Evolutionary conservation across 495 filamentous ascomycete species (phyloP).

Genomic region (Penicillium longicatenatum): DNA sequence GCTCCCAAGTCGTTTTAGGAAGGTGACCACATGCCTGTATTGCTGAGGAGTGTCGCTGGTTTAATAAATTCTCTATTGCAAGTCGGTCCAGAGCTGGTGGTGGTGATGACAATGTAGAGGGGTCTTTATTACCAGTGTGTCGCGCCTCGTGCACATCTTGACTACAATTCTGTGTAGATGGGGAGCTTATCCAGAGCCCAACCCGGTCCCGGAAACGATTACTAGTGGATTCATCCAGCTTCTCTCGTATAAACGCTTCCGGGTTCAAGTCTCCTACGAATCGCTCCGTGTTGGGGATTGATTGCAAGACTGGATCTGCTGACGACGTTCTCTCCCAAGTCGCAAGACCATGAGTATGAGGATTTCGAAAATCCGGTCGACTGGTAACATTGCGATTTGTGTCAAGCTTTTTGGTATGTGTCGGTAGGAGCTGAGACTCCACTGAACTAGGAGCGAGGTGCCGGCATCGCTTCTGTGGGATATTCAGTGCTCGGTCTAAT

Average conservation of each 20-base stretch:
- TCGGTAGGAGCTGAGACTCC: constrained; percentile 6
- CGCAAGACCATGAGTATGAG: background rate
- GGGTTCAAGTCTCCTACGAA: constrained; percentile 54
- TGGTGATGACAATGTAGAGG: constrained; percentile 10
- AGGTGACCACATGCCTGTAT: constrained; percentile 33
- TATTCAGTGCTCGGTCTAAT: background rate
- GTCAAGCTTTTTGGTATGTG: background rate
- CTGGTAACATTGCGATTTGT: background rate
- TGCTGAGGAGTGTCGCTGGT: constrained; percentile 32
- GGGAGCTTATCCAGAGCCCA: constrained; percentile 49
- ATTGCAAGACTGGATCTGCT: constrained; percentile 10
- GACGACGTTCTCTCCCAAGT: constrained; percentile 9
- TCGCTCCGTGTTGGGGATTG: constrained; percentile 31
- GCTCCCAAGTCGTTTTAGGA: constrained; percentile 27
- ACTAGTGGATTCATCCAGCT: constrained; percentile 30
- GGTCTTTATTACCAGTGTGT: constrained; percentile 2
- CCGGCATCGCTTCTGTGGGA: constrained; percentile 40
- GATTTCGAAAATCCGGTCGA: background rate
- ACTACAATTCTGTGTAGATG: constrained; percentile 15
- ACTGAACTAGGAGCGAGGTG: constrained; percentile 26
- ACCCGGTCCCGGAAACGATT: constrained; percentile 41
- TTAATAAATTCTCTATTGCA: constrained; percentile 28
- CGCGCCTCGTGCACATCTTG: background rate
- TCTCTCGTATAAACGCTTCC: constrained; percentile 48
- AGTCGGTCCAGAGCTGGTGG: constrained; percentile 18